These are phyloP conservation scores for Oehlia diaphana DNA, from an alignment of 192 early-diverging fungal species.

Conservation along the genomic window DNA sequence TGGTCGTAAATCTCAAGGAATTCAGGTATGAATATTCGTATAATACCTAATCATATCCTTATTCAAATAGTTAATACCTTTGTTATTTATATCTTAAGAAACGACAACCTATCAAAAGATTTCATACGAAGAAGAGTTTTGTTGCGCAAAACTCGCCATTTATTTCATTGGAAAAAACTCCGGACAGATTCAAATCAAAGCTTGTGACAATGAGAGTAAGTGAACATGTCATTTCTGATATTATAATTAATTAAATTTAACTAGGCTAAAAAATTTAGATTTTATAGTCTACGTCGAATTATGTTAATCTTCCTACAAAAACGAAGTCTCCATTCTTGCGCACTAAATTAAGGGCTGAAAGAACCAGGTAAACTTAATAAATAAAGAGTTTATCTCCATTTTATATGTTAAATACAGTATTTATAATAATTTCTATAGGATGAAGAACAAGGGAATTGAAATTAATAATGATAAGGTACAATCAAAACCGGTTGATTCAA, in stretches of 20 bases:
- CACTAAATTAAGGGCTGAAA: neutral
- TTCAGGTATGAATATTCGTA: neutral
- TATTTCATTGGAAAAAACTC: too few species aligned
- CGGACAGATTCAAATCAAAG: conserved; percentile 24
- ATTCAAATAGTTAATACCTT: neutral
- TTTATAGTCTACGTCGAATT: neutral
- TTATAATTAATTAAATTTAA: too few species aligned
- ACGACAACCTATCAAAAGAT: too few species aligned
- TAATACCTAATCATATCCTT: neutral
- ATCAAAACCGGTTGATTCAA: too few species aligned
- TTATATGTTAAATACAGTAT: too few species aligned
- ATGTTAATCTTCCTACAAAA: neutral
- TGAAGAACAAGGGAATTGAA: too few species aligned
- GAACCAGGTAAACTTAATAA: neutral
- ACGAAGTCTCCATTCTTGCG: conserved; percentile 2
- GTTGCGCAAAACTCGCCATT: too few species aligned
- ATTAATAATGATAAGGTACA: too few species aligned
- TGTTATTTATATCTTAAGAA: neutral
- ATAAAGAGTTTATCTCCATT: too few species aligned
- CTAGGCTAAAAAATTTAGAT: neutral
- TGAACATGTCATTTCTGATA: too few species aligned
- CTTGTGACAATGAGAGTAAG: neutral
- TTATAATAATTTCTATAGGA: too few species aligned
- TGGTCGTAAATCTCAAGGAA: neutral
- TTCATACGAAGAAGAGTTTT: too few species aligned